Conservation (phyloP, 805 yeast species). For the Metschnikowia peoriensis region DNA sequence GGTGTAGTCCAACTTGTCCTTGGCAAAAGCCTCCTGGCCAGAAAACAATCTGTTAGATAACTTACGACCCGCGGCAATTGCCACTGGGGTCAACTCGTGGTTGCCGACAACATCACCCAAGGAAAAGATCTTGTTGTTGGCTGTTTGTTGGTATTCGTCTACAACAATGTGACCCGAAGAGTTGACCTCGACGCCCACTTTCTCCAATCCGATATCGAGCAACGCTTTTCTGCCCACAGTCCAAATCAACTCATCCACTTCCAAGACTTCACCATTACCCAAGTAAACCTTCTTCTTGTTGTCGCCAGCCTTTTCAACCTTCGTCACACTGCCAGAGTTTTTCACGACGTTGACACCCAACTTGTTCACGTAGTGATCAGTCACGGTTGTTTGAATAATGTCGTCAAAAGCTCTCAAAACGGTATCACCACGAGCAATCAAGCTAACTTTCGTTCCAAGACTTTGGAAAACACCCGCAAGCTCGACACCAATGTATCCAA, state of each 20-base stretch:
- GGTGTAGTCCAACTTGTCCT: conserved; percentile 78
- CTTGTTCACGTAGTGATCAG: conserved; percentile 73
- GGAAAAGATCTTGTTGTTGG: conserved; percentile 68
- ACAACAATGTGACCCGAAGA: conserved; percentile 63
- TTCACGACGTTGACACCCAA: conserved; percentile 80
- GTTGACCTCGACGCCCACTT: conserved; percentile 67
- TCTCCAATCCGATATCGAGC: conserved; percentile 70
- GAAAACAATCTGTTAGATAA: conserved; percentile 84
- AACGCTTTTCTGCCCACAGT: conserved; percentile 88
- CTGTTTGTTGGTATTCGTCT: conserved; percentile 86
- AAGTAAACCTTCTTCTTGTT: conserved; percentile 38
- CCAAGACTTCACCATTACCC: conserved; percentile 37
- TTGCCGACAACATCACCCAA: conserved; percentile 94
- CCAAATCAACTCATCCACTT: conserved; percentile 86
- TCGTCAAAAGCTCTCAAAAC: conserved; percentile 87
- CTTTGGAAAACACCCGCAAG: conserved; percentile 92
- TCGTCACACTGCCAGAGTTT: conserved; percentile 44
- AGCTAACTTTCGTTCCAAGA: conserved; percentile 79
- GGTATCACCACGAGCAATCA: conserved; percentile 88
- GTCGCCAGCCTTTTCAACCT: conserved; percentile 32
- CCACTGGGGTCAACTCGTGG: conserved; percentile 95
- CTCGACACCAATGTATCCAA: conserved; percentile 97
- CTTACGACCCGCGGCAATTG: conserved; percentile 97
- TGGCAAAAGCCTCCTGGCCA: conserved; percentile 67
- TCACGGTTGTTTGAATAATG: conserved; percentile 72